Evolutionary conservation across 495 filamentous ascomycete species (phyloP), one percentile per base, ranked within the genome.

Genomic region (Parmelia sp.): DNA sequence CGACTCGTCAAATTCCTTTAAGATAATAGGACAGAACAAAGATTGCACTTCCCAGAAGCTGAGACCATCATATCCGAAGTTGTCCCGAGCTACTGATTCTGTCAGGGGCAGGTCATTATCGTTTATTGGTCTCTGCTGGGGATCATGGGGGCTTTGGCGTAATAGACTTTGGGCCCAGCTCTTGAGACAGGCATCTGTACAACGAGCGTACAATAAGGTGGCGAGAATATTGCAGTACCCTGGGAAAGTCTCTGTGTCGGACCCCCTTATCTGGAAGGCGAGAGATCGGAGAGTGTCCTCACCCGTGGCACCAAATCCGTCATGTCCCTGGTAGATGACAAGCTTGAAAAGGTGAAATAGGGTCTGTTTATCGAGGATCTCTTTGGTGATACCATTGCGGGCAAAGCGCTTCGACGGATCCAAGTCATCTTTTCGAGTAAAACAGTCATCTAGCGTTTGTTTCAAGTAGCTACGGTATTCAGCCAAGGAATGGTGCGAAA

Each of bases 401-500:
- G 60, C 60, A 55, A 62, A 62, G 8, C 60, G 60, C 31, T 62
- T 62, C 8, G 0, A 36, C 15, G 59, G 59, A 49, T 61, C 59
- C 33, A n/a, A 27, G 45, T 49, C 60, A 37, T 62, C 23, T 36
- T n/a, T 36, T 42, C 31, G 44, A 17, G 60, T 62, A 35, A 62
- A 53, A 19, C 31, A 49, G 15, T 17, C 44, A 53, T 62, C 60
- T 29, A 62, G 40, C 33, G 8, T 25, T 53, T 45, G 37, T 60
- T 60, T 47, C 1, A 60, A 11, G 58, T 60, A 42, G 11, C 25
- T 27, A 14, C 58, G 37, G 45, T 60, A 60, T 44, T 42, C 40
- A 31, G 19, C n/a, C 40, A 60, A 19, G 19, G 39, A 44, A 19
- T 44, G 37, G 31, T 7, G 27, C 7, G 25, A 35, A 60, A 9